phyloP scores from a whole-genome alignment of 2,329 filamentous ascomycete species.

The Cucurbitaria berberidis region DNA sequence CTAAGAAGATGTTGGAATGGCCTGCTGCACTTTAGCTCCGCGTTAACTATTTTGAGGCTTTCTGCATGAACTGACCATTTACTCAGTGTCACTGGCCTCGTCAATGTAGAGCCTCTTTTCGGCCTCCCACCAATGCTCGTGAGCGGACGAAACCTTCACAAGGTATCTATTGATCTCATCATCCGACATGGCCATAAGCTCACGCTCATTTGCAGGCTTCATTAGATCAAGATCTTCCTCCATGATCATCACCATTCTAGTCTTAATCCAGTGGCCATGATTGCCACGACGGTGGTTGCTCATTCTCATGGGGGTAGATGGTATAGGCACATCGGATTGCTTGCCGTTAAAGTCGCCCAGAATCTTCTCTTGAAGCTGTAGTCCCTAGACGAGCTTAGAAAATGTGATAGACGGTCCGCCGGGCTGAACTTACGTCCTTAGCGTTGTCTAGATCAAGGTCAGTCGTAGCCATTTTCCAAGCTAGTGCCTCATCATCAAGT shows the following conservation, averaged over 20 bases:
- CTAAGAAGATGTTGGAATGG: background rate
- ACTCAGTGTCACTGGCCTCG: background rate
- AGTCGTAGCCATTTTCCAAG: background rate
- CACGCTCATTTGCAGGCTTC: constrained; percentile 6
- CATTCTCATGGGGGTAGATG: background rate
- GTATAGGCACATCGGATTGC: background rate
- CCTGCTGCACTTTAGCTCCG: no score
- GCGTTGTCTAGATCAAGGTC: background rate
- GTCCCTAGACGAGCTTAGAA: constrained; percentile 1
- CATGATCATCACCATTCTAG: constrained; percentile 5
- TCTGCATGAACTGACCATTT: background rate
- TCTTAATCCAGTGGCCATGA: background rate
- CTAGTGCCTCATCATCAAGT: background rate
- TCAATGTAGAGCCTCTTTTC: background rate
- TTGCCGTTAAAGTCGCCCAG: background rate
- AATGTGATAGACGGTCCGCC: background rate
- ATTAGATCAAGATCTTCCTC: constrained; percentile 18
- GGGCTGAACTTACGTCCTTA: background rate
- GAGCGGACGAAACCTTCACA: constrained; percentile 3
- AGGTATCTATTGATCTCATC: constrained; percentile 7
- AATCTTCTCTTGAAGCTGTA: background rate
- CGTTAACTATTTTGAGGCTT: background rate
- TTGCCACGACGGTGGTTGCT: background rate
- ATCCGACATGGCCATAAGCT: constrained; percentile 11
- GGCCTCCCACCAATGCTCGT: constrained; percentile 10